Conservation (phyloP, 192 early-diverging fungal genomes). For the Coemansia sp. region DNA sequence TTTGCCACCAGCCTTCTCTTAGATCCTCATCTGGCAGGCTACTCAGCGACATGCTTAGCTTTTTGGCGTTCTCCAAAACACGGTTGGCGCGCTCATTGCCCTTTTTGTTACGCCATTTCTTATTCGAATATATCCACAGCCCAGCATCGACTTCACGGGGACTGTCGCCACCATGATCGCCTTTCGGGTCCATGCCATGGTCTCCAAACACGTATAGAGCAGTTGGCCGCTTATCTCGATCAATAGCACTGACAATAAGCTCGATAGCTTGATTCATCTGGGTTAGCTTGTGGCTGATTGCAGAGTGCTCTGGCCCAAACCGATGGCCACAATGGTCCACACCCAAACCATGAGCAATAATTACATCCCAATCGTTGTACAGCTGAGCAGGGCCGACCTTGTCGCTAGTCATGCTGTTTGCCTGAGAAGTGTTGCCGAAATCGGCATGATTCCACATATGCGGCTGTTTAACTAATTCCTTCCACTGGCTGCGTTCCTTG, state of each 20-base stretch:
- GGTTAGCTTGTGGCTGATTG: constrained; percentile 79
- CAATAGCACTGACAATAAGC: constrained; percentile 61
- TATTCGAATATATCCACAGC: constrained; percentile 74
- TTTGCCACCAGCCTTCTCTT: constrained; percentile 29
- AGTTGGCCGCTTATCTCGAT: constrained; percentile 63
- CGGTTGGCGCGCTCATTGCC: constrained; percentile 26
- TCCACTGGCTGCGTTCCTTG: constrained; percentile 23
- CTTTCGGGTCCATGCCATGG: constrained; percentile 94
- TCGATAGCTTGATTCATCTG: constrained; percentile 83
- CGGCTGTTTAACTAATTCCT: constrained; percentile 30
- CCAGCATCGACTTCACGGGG: constrained; percentile 83
- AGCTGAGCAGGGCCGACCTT: constrained; percentile 23
- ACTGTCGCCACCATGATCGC: constrained; percentile 96
- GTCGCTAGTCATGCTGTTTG: constrained; percentile 26
- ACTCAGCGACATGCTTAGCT: constrained; percentile 19
- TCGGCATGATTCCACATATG: constrained; percentile 35
- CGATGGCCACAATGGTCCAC: constrained; percentile 97
- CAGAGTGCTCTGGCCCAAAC: constrained; percentile 80
- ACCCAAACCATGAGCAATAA: constrained; percentile 91
- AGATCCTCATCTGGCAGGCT: constrained; percentile 53
- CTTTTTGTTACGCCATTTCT: constrained; percentile 46
- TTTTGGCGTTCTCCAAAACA: constrained; percentile 12
- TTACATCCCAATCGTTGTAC: constrained; percentile 65
- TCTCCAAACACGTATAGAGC: constrained; percentile 90
- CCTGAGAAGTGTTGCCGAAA: constrained; percentile 3